phyloP scores from a whole-genome alignment of 164 flowering plant species.

The Saururus chinensis region DNA sequence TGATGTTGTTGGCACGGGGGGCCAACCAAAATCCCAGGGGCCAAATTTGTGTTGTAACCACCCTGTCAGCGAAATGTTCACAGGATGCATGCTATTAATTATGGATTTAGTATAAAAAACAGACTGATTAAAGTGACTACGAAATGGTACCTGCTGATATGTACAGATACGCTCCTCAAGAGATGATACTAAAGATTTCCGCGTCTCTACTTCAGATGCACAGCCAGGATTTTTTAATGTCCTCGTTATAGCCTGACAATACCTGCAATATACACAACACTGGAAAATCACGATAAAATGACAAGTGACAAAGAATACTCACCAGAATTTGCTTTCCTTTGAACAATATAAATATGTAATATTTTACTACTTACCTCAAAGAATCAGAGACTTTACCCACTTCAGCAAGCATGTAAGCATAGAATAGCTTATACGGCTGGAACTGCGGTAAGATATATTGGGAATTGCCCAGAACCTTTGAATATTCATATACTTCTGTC shows the following conservation, averaged over 20 bases:
- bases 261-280: conserved; percentile 31
- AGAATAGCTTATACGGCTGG: conserved; percentile 93
- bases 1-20: conserved; percentile 46
- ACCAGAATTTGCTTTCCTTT: background rate
- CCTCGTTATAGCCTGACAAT: conserved; percentile 74
- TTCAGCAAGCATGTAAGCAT: conserved; percentile 96
- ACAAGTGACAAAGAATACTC: background rate
- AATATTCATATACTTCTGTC: conserved; percentile 89
- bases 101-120: too few species aligned
- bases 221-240: conserved; percentile 70
- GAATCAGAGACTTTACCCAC: conserved; percentile 86
- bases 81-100: background rate
- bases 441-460: conserved; percentile 79
- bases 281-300: background rate
- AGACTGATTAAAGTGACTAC: background rate
- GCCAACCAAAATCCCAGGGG: conserved; percentile 79
- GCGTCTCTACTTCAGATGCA: conserved; percentile 66
- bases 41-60: conserved; percentile 73
- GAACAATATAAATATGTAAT: background rate
- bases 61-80: conserved; percentile 32
- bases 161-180: conserved; percentile 80
- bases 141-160: conserved; percentile 70
- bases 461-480: conserved; percentile 93
- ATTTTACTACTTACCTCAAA: conserved; percentile 48
- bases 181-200: conserved; percentile 55